A percentile compares a stretch with the other conserved stretches of the same genome.
These are phyloP conservation scores for Suillus subaureus DNA, from an alignment of 768 basidiomycete genomes.

Conservation along the genomic window DNA sequence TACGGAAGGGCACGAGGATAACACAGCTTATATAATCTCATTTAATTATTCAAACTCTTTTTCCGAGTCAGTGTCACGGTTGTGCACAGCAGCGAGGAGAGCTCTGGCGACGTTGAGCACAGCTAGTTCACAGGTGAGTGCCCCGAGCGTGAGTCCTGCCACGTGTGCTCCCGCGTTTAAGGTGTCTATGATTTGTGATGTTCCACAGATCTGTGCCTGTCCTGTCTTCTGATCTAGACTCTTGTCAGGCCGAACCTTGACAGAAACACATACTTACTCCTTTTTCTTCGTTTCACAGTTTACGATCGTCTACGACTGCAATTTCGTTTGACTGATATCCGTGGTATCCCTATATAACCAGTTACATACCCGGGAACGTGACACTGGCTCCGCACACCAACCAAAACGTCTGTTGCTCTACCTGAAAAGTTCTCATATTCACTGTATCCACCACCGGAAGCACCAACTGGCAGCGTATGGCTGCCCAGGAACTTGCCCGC, in stretches of 20 bases:
- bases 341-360: neutral
- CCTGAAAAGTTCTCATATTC: neutral
- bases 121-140: neutral
- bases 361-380: slow-evolving; percentile 1
- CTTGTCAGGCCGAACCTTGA: neutral
- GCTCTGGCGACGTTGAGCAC: slow-evolving; percentile 1
- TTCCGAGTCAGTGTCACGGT: neutral
- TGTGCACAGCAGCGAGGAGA: neutral
- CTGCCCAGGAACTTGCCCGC: slow-evolving; percentile 68
- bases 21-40: neutral
- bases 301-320: neutral
- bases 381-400: neutral
- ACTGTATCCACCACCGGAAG: neutral
- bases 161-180: neutral
- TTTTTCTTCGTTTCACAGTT: neutral
- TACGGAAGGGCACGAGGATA: neutral
- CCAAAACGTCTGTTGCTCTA: neutral
- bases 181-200: neutral
- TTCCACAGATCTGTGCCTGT: neutral
- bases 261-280: neutral
- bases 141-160: neutral
- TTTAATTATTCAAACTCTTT: neutral
- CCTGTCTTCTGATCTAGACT: slow-evolving; percentile 3
- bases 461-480: slow-evolving; percentile 43
- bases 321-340: neutral